Base-by-base conservation (phyloP, 495 filamentous ascomycete genomes). In the Talaromyces trachyspermus region DNA sequence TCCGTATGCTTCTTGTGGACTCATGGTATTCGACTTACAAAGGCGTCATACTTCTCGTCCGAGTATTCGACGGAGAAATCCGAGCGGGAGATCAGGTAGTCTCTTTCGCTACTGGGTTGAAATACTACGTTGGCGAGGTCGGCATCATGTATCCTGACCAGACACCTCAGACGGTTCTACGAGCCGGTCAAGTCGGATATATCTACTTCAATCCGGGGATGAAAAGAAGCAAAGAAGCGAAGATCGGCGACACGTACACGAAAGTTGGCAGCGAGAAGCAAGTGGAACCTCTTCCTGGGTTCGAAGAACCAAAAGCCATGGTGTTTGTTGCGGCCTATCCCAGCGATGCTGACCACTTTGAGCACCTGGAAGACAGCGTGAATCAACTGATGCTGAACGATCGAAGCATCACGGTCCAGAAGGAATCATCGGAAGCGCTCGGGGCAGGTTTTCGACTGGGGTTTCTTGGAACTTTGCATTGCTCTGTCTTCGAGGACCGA, bases 281-380 rank as follows among this genome's bases (percentile, higher is more conserved):
- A 1, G 89, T 98, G 1, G 76, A 88, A 59, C 81, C 86, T 15
- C 80, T 89, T 47, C 88, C 88, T 0, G 94, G 92, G 1, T 98
- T 98, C 51, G 92, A 95, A 64, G 94, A 98, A 59, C 92, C 92
- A 5, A 95, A 98, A 64, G 83, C 91, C 2, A 98, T 98, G 92
- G 92, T 96, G 18, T 98, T 97, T 58, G 92, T 98, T 9, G 89
- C 91, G 4, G 92, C 94, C 0, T 98, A 94, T 54, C 92, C 92
- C 1, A 83, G 87, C 0, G 90, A 98, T 62, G 89, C 94, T 49
- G 70, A 80, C 58, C 85, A 92, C 62, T 91, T 95, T 57, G 76
- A 74, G 49, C 87, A 90, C 58, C 69, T 98, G 9, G 88, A 94
- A 52, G 92, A 98, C 60, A 95, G 88, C 57, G 95, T 98, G 58